Percentiles rank a stretch among this genome's conserved stretches.
These are phyloP conservation scores for Diaporthe sp. DNA, from an alignment of 2,329 filamentous ascomycete species.

Conservation along the genomic window DNA sequence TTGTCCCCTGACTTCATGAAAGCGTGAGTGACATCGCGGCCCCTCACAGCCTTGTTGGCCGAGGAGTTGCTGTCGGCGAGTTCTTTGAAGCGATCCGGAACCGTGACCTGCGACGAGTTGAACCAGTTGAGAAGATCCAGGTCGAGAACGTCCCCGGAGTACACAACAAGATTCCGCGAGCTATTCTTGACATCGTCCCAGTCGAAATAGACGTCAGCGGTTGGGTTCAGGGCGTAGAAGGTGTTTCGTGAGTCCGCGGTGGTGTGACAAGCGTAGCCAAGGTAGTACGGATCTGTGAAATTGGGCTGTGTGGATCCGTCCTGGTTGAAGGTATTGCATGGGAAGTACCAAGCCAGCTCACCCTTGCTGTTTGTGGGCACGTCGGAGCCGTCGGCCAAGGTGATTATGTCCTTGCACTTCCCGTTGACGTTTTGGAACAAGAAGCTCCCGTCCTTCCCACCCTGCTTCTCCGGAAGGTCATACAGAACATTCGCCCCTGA, in stretches of 20 bases:
- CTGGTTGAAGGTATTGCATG: slow-evolving; percentile 91
- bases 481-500: slow-evolving; percentile 83
- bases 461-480: slow-evolving; percentile 84
- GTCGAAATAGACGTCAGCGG: slow-evolving; percentile 93
- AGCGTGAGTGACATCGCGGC: slow-evolving; percentile 88
- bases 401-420: slow-evolving; percentile 93
- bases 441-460: slow-evolving; percentile 94
- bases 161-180: slow-evolving; percentile 91
- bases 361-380: slow-evolving; percentile 81
- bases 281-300: slow-evolving; percentile 78
- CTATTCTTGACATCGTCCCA: slow-evolving; percentile 94
- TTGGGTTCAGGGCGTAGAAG: slow-evolving; percentile 79
- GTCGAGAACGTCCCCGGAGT: slow-evolving; percentile 93
- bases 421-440: slow-evolving; percentile 99
- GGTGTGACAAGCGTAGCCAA: slow-evolving; percentile 92
- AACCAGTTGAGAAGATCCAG: slow-evolving; percentile 92
- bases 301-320: slow-evolving; percentile 89
- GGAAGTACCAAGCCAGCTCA: slow-evolving; percentile 95
- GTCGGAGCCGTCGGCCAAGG: slow-evolving; percentile 75
- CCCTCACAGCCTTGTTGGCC: slow-evolving; percentile 75
- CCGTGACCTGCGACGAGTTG: slow-evolving; percentile 81
- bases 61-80: slow-evolving; percentile 76
- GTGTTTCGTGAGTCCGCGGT: slow-evolving; percentile 73
- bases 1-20: slow-evolving; percentile 86
- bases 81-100: slow-evolving; percentile 83